Conservation (phyloP, 768 basidiomycete genomes). For the Mrakia hoshinonis region DNA sequence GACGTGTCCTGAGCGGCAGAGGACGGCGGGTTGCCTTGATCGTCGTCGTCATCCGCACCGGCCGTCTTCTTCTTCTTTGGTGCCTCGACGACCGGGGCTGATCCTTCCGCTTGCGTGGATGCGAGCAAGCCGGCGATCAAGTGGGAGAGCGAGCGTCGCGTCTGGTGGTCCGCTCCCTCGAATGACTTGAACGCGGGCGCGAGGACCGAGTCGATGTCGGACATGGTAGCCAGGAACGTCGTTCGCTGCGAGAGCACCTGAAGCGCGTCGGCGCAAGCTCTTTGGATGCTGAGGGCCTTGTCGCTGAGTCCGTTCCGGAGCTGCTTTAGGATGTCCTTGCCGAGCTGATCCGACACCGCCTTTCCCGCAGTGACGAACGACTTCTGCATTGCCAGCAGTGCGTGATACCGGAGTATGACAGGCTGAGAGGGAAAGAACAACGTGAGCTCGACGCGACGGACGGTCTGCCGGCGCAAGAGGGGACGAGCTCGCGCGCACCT, state of each 20-base stretch:
- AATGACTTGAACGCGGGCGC: slow-evolving; percentile 59
- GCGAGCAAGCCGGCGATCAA: slow-evolving; percentile 77
- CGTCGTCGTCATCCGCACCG: slow-evolving; percentile 43
- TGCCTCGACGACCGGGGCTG: slow-evolving; percentile 41
- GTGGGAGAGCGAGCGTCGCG: slow-evolving; percentile 67
- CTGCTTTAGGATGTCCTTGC: slow-evolving; percentile 76
- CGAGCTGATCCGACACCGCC: slow-evolving; percentile 66
- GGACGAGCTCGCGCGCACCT: slow-evolving; percentile 46
- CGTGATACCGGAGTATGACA: slow-evolving; percentile 71
- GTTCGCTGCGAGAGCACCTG: slow-evolving; percentile 22
- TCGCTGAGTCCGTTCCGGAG: slow-evolving; percentile 66
- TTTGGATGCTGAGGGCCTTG: slow-evolving; percentile 74
- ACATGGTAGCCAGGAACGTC: slow-evolving; percentile 50
- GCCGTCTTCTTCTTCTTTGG: slow-evolving; percentile 35
- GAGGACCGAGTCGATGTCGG: slow-evolving; percentile 71
- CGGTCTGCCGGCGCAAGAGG: neutral
- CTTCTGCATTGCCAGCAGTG: slow-evolving; percentile 67
- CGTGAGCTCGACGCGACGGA: neutral
- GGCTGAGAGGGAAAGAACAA: slow-evolving; percentile 47
- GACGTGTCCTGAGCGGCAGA: slow-evolving; percentile 49
- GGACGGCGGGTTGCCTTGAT: slow-evolving; percentile 49
- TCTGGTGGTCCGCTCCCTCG: slow-evolving; percentile 73
- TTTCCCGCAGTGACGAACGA: slow-evolving; percentile 69
- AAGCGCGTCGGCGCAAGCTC: slow-evolving; percentile 61
- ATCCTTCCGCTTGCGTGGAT: slow-evolving; percentile 64